These are phyloP conservation scores for Senna siamea DNA, from an alignment of 306 rosid genomes.

Conservation along the genomic window DNA sequence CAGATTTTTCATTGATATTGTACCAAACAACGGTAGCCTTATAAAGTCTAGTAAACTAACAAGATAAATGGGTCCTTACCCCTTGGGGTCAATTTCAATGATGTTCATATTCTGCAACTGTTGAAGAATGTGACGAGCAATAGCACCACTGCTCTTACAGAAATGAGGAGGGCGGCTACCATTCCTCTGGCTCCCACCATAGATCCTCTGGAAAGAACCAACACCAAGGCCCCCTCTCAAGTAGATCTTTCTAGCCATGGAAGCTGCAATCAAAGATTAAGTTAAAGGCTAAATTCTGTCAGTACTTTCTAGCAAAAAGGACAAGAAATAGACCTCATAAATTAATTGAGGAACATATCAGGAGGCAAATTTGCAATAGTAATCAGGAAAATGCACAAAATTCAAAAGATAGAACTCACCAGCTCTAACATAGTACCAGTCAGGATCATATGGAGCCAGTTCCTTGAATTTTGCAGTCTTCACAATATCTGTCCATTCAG, in stretches of 20 bases:
- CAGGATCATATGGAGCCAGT: conserved; percentile 67
- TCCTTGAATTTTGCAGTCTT: conserved; percentile 67
- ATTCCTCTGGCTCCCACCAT: conserved; percentile 79
- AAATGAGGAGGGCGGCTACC: conserved; percentile 84
- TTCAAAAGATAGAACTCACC: conserved; percentile 38
- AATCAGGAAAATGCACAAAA: neutral
- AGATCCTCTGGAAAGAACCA: conserved; percentile 69
- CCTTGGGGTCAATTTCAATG: conserved; percentile 59
- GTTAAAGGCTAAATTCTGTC: neutral
- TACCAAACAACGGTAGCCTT: no score
- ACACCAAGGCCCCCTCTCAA: conserved; percentile 82
- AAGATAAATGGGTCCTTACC: conserved; percentile 41
- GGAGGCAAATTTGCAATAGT: neutral
- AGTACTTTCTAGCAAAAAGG: neutral
- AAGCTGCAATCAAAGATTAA: conserved; percentile 47
- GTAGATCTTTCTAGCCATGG: conserved; percentile 79
- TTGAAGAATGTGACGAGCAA: conserved; percentile 75
- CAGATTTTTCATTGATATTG: no score
- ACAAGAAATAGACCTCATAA: neutral
- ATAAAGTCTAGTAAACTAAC: neutral
- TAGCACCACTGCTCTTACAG: conserved; percentile 70
- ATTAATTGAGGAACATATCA: neutral
- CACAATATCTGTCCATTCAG: conserved; percentile 64
- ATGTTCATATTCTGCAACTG: conserved; percentile 63
- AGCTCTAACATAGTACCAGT: conserved; percentile 66